These are phyloP conservation scores for Sequoiadendron giganteum DNA, from an alignment of 75 land plant genomes.

Conservation along the genomic window DNA sequence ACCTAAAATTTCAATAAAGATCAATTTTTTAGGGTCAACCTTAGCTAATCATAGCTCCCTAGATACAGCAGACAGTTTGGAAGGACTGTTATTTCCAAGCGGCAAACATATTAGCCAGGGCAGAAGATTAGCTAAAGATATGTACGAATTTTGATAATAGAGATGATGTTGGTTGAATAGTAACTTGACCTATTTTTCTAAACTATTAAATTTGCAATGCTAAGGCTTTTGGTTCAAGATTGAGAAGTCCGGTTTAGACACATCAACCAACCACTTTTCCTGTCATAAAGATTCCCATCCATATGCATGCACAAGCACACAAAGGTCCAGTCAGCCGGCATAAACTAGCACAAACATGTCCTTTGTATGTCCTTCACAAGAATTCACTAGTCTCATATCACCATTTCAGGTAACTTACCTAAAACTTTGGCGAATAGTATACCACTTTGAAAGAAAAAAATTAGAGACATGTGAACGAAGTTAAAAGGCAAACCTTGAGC, in stretches of 20 bases:
- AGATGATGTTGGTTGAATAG: not conserved
- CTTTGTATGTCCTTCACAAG: not conserved
- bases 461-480: not conserved
- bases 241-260: not conserved
- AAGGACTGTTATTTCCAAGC: not conserved
- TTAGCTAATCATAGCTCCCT: no score
- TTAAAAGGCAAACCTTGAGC: constrained; percentile 10
- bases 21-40: no score
- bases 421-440: not conserved
- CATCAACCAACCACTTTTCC: not conserved
- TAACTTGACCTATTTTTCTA: not conserved
- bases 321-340: not conserved
- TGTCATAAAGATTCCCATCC: not conserved
- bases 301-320: not conserved
- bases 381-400: not conserved
- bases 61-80: no score
- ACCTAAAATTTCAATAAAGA: no score
- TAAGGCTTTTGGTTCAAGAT: not conserved
- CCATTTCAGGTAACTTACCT: not conserved
- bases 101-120: not conserved
- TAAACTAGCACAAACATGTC: not conserved
- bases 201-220: not conserved
- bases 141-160: not conserved
- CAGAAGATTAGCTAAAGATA: not conserved
- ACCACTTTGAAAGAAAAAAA: not conserved